Evolutionary conservation across 225 moss, liverwort and hornwort genomes (phyloP).

Genomic region (Marchantia paleacea): DNA sequence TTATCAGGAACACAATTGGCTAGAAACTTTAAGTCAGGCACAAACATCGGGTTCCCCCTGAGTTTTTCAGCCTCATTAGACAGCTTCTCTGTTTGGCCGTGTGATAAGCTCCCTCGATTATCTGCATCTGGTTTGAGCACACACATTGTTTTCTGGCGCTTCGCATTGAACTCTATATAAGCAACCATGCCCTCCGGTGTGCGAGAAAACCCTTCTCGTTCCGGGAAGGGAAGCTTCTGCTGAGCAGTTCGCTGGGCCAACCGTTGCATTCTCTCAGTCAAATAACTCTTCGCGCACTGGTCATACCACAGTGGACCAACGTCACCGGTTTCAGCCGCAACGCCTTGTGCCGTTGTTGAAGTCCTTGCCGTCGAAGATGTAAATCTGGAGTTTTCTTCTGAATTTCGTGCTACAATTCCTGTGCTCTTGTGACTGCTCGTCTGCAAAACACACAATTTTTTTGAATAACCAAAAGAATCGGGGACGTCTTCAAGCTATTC

Average conservation of each 20-base stretch:
- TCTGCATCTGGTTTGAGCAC: conserved; percentile 4
- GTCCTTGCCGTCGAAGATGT: conserved; percentile 6
- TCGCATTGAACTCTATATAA: conserved; percentile 46
- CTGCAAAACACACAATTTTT: background rate
- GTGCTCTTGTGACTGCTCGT: conserved; percentile 17
- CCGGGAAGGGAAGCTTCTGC: conserved; percentile 65
- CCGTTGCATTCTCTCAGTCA: conserved; percentile 62
- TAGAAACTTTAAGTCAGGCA: conserved; percentile 55
- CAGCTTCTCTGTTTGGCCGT: background rate
- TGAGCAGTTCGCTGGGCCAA: conserved; percentile 63
- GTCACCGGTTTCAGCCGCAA: conserved; percentile 35
- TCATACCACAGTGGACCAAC: conserved; percentile 69
- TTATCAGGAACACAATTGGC: conserved; percentile 74
- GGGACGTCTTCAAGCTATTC: no score
- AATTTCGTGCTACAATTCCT: background rate
- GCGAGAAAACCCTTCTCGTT: conserved; percentile 69
- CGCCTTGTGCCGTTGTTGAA: background rate
- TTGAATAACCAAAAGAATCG: no score
- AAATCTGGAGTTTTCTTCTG: conserved; percentile 13
- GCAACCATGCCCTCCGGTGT: conserved; percentile 71
- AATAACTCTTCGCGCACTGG: conserved; percentile 46
- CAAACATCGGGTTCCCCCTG: conserved; percentile 34
- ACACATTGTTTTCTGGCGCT: conserved; percentile 18
- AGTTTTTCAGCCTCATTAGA: conserved; percentile 25
- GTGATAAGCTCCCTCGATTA: background rate